Percentiles rank a stretch among this genome's conserved stretches.
Conservation (phyloP, 352 stramenopile genomes). For the Phytophthora kernoviae region DNA sequence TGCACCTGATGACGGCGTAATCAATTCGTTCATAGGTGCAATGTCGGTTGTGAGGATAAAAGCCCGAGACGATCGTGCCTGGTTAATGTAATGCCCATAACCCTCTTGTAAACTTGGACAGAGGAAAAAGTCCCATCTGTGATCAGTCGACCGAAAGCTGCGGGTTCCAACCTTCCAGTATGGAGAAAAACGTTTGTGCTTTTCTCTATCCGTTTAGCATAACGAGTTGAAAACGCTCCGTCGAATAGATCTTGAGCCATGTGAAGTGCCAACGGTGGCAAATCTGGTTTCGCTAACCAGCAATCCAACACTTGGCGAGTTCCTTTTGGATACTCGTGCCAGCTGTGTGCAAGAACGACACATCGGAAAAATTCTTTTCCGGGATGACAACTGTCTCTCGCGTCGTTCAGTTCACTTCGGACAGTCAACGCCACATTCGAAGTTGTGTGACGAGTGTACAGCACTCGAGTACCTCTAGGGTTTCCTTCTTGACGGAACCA, state of each 20-base stretch:
- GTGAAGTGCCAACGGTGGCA: slow-evolving; percentile 43
- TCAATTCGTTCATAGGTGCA: slow-evolving; percentile 65
- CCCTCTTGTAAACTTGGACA: slow-evolving; percentile 58
- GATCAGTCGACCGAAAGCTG: slow-evolving; percentile 46
- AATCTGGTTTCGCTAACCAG: slow-evolving; percentile 35
- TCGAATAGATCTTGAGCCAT: slow-evolving; percentile 43
- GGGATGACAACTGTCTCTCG: slow-evolving; percentile 11
- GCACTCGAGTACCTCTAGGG: slow-evolving; percentile 42
- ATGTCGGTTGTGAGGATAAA: slow-evolving; percentile 61
- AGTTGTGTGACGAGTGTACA: slow-evolving; percentile 72
- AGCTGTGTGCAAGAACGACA: slow-evolving; percentile 50
- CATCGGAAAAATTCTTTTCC: slow-evolving; percentile 45
- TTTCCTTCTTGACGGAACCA: slow-evolving; percentile 75
- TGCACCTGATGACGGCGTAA: slow-evolving; percentile 45
- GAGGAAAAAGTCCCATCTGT: slow-evolving; percentile 48
- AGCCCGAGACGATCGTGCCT: slow-evolving; percentile 48
- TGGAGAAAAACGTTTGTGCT: slow-evolving; percentile 39
- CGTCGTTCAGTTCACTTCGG: slow-evolving; percentile 21
- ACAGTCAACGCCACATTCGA: slow-evolving; percentile 43
- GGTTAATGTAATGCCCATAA: slow-evolving; percentile 75
- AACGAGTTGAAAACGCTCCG: slow-evolving; percentile 29
- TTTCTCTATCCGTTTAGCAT: slow-evolving; percentile 24
- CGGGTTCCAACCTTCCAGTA: slow-evolving; percentile 35
- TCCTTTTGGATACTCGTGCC: slow-evolving; percentile 51
- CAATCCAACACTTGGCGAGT: slow-evolving; percentile 47